Evolutionary conservation across 2,329 filamentous ascomycete genomes (phyloP), one percentile per base, ranked within the genome.

Genomic region (Scolecobasidium constrictum): DNA sequence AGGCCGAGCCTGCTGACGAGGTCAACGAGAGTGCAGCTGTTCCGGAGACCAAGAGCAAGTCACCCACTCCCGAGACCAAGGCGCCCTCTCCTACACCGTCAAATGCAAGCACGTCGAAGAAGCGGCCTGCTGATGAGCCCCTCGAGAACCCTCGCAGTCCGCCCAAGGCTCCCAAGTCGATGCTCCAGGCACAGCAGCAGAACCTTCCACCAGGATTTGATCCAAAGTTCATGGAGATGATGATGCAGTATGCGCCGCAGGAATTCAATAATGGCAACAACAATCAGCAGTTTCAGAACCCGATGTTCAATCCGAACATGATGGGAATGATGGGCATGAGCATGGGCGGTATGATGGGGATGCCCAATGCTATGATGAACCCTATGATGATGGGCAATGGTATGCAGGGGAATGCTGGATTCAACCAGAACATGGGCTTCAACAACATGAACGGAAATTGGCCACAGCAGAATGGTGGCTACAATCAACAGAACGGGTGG

Each of bases 101-200:
- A 51, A 53, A 55, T 43, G 54, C 61, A 44, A 52, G 52, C 41
- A 63, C 62, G 45, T 66, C 75, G 19, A 92, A 84, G 65, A 98
- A 96, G 66, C 78, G 92, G 17, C 75, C 83, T 9, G 86, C 87
- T 12, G 86, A 90, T 26, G 81, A 87, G 41, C 71, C 77, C 22
- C 62, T 72, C 42, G 63, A 62, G 38, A 68, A 62, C 45, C 54
- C 62, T 36, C 58, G 62, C 17, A 61, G 61, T 15, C 60, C 62
- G 5, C 60, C 61, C 5, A 62, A 63, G 3, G 66, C 63, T 11
- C 67, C 68, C 9, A 63, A 64, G 40, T 66, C 63, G 12, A 68
- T 65, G 64, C 61, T 62, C 33, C 54, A 50, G 33, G 45, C 58
- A 35, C 60, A 50, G 53, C 56, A 57, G 48, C 76, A 79, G 52